Evolutionary conservation across 768 basidiomycete genomes (phyloP), one percentile per base, ranked within the genome.

Genomic region (Chlorophyllum brunneum): DNA sequence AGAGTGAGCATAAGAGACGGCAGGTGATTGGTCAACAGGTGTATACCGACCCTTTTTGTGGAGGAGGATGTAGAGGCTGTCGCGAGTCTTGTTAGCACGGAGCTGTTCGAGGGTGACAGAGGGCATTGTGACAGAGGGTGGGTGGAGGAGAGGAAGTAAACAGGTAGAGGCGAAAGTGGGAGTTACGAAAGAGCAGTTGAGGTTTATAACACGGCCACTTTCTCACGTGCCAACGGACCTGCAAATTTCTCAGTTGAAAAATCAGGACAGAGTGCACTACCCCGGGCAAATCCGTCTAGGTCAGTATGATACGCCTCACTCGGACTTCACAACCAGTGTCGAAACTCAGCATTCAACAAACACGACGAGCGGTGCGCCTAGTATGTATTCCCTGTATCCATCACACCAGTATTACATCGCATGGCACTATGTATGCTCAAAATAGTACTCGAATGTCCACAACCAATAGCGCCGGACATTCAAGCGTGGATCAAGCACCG

Each of bases 371-470:
- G n/a, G n/a, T n/a, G n/a, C n/a, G n/a, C n/a, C n/a, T n/a, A n/a
- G n/a, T n/a, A n/a, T n/a, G n/a, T n/a, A n/a, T n/a, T n/a, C n/a
- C n/a, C n/a, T n/a, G n/a, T n/a, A n/a, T n/a, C n/a, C n/a, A n/a
- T n/a, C n/a, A n/a, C n/a, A n/a, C n/a, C n/a, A n/a, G n/a, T n/a
- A n/a, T n/a, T n/a, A n/a, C n/a, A n/a, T n/a, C n/a, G n/a, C n/a
- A n/a, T n/a, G n/a, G n/a, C n/a, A n/a, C n/a, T 55, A 70, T 79
- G 72, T 83, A 60, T 64, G 72, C 82, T 68, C 67, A 74, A 78
- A 72, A 84, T 87, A 88, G 86, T 88, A 85, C 86, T 86, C 85
- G 78, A 82, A 78, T 77, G 78, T 61, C 81, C 85, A 86, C 48
- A 56, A 62, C 50, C 57, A 65, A 72, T 67, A 64, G 51, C 74